Conservation (phyloP, 768 basidiomycete genomes). For the Roridomyces roridus region DNA sequence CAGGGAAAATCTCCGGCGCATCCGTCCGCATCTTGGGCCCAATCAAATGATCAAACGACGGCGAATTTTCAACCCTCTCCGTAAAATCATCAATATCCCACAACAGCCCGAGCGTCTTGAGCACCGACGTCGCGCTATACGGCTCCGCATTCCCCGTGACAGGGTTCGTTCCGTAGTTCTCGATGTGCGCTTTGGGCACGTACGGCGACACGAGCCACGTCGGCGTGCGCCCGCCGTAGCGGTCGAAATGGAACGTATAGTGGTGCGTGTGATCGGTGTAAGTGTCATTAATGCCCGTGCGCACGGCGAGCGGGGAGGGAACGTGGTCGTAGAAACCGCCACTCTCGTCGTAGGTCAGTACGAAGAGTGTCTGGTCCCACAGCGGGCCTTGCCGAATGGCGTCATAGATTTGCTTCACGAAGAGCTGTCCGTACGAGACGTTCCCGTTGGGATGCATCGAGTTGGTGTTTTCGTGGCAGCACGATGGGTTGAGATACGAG, state of each 20-base stretch:
- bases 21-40: constrained; percentile 18
- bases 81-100: constrained; percentile 27
- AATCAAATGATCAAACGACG: constrained; percentile 27
- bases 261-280: constrained; percentile 34
- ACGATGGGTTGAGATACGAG: constrained; percentile 35
- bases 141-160: constrained; percentile 22
- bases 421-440: constrained; percentile 33
- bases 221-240: constrained; percentile 37
- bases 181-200: constrained; percentile 26
- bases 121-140: constrained; percentile 25
- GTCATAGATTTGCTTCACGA: constrained; percentile 38
- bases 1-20: constrained; percentile 12
- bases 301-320: constrained; percentile 33
- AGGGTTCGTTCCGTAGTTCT: constrained; percentile 33
- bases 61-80: constrained; percentile 22
- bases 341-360: constrained; percentile 40
- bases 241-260: constrained; percentile 34
- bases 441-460: constrained; percentile 34
- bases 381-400: constrained; percentile 29
- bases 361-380: constrained; percentile 36
- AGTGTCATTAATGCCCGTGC: constrained; percentile 30
- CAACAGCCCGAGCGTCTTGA: constrained; percentile 27
- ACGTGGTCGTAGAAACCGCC: constrained; percentile 42
- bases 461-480: constrained; percentile 25
- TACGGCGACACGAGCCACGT: constrained; percentile 32